Evolutionary conservation across 495 filamentous ascomycete species (phyloP).

Genomic region (Oidiodendron maius): DNA sequence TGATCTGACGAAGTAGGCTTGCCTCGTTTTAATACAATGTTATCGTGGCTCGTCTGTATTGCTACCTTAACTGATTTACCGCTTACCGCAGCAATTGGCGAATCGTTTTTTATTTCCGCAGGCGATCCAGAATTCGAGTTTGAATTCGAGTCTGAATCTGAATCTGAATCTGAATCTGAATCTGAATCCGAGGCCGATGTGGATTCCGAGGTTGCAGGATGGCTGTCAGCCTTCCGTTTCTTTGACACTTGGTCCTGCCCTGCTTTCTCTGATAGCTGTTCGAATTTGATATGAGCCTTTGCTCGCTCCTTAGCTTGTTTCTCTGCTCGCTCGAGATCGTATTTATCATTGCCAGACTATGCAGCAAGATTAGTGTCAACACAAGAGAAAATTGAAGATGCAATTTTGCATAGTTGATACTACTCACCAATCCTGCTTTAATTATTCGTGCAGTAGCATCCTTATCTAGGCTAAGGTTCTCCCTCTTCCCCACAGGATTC

Average conservation of each 20-base stretch:
- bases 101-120: too few relatives aligned
- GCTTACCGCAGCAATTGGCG: too few relatives aligned
- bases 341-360: slow-evolving; percentile 59
- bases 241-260: slow-evolving; percentile 9
- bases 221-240: slow-evolving; percentile 31
- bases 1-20: too few relatives aligned
- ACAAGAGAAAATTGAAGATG: background rate
- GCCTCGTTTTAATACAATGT: too few relatives aligned
- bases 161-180: slow-evolving; percentile 7
- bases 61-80: too few relatives aligned
- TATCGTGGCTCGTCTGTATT: too few relatives aligned
- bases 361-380: background rate
- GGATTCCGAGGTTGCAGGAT: slow-evolving; percentile 2
- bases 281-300: slow-evolving; percentile 43
- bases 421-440: slow-evolving; percentile 64
- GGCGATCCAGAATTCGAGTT: too few relatives aligned
- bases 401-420: background rate
- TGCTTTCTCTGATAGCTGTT: slow-evolving; percentile 18
- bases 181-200: slow-evolving; percentile 21
- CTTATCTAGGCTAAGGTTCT: slow-evolving; percentile 64
- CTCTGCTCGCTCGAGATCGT: slow-evolving; percentile 48
- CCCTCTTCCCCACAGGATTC: slow-evolving; percentile 39
- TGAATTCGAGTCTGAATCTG: too few relatives aligned
- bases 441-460: slow-evolving; percentile 76
- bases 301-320: slow-evolving; percentile 46